Evolutionary conservation across 2,329 filamentous ascomycete species (phyloP).

Genomic region (Calonectria montana): DNA sequence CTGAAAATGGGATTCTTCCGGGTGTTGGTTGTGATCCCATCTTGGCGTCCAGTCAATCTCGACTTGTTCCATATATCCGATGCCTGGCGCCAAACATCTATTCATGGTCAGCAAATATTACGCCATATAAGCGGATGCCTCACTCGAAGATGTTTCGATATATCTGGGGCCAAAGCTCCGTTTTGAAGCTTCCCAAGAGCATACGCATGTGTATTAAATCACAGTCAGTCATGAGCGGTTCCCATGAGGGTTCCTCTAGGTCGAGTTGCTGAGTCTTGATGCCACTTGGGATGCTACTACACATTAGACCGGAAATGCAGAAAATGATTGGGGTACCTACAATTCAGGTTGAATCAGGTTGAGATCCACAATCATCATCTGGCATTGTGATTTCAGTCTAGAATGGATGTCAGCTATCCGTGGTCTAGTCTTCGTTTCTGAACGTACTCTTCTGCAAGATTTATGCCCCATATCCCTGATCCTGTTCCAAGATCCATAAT

Average conservation of each 20-base stretch:
- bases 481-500: constrained; percentile 82
- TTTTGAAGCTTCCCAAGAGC: constrained; percentile 80
- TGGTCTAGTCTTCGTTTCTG: not conserved
- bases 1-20: constrained; percentile 66
- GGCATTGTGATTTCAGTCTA: constrained; percentile 20
- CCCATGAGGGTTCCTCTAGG: constrained; percentile 80
- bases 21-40: constrained; percentile 74
- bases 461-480: constrained; percentile 91
- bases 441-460: constrained; percentile 78
- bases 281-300: constrained; percentile 75
- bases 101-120: constrained; percentile 5
- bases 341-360: constrained; percentile 52
- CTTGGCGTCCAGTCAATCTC: constrained; percentile 87
- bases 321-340: constrained; percentile 39
- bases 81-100: constrained; percentile 81
- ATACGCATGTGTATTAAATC: constrained; percentile 88
- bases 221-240: constrained; percentile 61
- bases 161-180: constrained; percentile 72
- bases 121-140: constrained; percentile 40
- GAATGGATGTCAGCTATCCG: not conserved
- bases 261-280: constrained; percentile 69
- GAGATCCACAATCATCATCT: constrained; percentile 53
- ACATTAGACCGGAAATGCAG: constrained; percentile 27
- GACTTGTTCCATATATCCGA: constrained; percentile 84
- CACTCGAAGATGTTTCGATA: constrained; percentile 78